Conservation (phyloP, 768 basidiomycete species). For the Hericium rajendrae region DNA sequence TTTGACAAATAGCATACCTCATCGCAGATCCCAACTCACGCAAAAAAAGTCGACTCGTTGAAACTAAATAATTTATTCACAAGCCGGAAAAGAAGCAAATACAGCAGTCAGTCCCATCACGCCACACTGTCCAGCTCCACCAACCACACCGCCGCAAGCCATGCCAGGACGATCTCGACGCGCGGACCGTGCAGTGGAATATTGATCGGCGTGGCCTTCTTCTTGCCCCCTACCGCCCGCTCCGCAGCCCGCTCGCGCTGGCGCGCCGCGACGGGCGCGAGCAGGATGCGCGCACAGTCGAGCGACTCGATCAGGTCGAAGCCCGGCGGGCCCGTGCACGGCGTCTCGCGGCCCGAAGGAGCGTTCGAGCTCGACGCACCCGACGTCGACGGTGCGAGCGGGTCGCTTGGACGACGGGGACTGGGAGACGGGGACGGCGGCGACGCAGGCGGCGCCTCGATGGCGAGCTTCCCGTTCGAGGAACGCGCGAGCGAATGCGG, state of each 20-base stretch:
- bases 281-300: conserved; percentile 61
- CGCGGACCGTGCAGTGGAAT: conserved; percentile 81
- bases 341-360: conserved; percentile 13
- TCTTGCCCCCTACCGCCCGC: conserved; percentile 35
- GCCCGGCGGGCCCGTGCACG: conserved; percentile 12
- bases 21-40: no score
- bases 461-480: conserved; percentile 34
- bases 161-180: conserved; percentile 78
- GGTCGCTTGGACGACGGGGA: conserved; percentile 17
- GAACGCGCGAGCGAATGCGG: conserved; percentile 38
- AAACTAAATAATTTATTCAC: no score
- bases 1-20: no score
- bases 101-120: background rate
- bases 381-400: conserved; percentile 18
- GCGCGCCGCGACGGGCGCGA: conserved; percentile 58
- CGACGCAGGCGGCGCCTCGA: conserved; percentile 26
- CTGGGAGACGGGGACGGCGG: conserved; percentile 11
- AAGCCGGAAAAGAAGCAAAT: no score
- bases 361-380: conserved; percentile 11
- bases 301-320: conserved; percentile 45
- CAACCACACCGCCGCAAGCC: conserved; percentile 75
- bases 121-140: conserved; percentile 50
- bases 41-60: no score
- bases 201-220: conserved; percentile 60
- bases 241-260: conserved; percentile 51